phyloP scores from a whole-genome alignment of 1,284 basidiomycete genomes.

The Ceratorhiza oryzae-sativae region DNA sequence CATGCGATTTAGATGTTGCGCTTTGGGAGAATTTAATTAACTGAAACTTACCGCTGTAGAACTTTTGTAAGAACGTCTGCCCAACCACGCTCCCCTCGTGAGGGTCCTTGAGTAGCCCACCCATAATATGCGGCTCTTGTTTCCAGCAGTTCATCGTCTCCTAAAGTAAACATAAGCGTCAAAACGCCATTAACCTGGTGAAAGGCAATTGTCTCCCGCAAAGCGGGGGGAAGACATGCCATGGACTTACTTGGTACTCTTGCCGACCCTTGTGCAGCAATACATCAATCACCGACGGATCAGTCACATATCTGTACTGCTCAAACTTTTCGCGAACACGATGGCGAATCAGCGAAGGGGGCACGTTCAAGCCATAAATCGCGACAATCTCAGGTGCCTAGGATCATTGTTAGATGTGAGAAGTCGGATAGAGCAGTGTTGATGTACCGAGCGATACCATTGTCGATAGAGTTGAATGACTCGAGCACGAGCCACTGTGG shows the following conservation, averaged over 20 bases:
- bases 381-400: conserved; percentile 90
- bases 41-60: conserved; percentile 71
- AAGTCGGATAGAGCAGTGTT: background rate
- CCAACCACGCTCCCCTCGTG: conserved; percentile 54
- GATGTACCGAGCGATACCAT: conserved; percentile 88
- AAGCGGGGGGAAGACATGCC: too few relatives aligned
- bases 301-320: conserved; percentile 81
- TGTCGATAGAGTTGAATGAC: conserved; percentile 85
- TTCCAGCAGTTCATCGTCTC: conserved; percentile 94
- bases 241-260: conserved; percentile 77
- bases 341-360: conserved; percentile 81
- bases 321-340: conserved; percentile 91
- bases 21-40: background rate
- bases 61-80: conserved; percentile 82
- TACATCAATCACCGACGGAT: conserved; percentile 86
- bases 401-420: conserved; percentile 16
- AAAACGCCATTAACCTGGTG: too few relatives aligned
- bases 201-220: too few relatives aligned
- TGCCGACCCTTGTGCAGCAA: conserved; percentile 85
- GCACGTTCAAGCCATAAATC: conserved; percentile 85
- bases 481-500: conserved; percentile 74
- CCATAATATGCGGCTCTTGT: conserved; percentile 76
- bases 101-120: conserved; percentile 63
- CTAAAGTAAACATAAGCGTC: too few relatives aligned
- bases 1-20: background rate